Evolutionary conservation across 2,329 filamentous ascomycete species (phyloP).

Genomic region (Pestalotiopsis sp.): DNA sequence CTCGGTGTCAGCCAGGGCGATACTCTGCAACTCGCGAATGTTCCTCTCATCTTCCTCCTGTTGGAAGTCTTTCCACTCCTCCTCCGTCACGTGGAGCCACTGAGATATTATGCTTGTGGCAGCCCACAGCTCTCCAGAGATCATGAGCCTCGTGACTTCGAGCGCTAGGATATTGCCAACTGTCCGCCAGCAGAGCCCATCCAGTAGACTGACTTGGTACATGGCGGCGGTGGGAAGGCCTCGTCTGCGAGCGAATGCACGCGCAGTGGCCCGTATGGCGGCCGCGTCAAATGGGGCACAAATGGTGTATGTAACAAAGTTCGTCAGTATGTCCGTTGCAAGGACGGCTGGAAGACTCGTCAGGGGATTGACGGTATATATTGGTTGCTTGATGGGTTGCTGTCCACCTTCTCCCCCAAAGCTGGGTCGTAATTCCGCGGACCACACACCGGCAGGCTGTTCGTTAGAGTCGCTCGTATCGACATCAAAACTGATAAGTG

Average conservation of each 20-base stretch:
- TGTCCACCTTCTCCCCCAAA: constrained; percentile 30
- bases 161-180: constrained; percentile 45
- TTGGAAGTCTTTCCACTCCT: constrained; percentile 42
- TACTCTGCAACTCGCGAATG: no score
- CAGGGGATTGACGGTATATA: constrained; percentile 50
- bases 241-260: constrained; percentile 38
- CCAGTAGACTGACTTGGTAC: constrained; percentile 35
- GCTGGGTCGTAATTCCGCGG: constrained; percentile 57
- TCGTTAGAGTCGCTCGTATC: constrained; percentile 56
- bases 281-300: constrained; percentile 48
- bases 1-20: no score
- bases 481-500: constrained; percentile 62
- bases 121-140: constrained; percentile 48
- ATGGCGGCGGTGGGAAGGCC: constrained; percentile 41
- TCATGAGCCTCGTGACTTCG: constrained; percentile 44
- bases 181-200: constrained; percentile 38
- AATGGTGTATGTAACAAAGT: constrained; percentile 41
- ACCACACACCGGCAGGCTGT: constrained; percentile 54
- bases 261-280: constrained; percentile 44
- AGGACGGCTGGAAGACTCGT: constrained; percentile 49
- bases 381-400: constrained; percentile 30
- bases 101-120: constrained; percentile 37
- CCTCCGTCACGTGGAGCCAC: constrained; percentile 41
- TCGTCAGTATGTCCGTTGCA: constrained; percentile 47
- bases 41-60: constrained; percentile 14